Evolutionary conservation across 768 basidiomycete species (phyloP).

Genomic region (Scleroderma bovista): DNA sequence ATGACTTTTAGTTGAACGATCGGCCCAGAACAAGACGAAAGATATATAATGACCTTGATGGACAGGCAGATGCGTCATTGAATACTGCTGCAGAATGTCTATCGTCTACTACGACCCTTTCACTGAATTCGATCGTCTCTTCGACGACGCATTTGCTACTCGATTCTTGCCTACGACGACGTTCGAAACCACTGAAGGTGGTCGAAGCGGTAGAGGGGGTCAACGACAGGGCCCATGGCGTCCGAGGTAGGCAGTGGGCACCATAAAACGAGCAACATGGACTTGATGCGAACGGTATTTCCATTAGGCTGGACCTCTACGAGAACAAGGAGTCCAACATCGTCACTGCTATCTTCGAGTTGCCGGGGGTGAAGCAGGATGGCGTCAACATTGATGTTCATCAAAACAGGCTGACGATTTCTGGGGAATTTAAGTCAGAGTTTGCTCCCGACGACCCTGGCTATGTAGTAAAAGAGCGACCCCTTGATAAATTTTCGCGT

Average conservation of each 20-base stretch:
- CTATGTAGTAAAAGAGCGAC: slow-evolving; percentile 41
- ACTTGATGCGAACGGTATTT: background rate
- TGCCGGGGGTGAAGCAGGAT: slow-evolving; percentile 48
- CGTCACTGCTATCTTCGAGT: slow-evolving; percentile 49
- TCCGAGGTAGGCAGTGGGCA: slow-evolving; percentile 25
- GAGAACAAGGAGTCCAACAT: slow-evolving; percentile 37
- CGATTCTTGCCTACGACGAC: slow-evolving; percentile 4
- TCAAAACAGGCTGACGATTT: slow-evolving; percentile 42
- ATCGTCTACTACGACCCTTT: slow-evolving; percentile 38
- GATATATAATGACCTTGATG: background rate
- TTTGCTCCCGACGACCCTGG: slow-evolving; percentile 29
- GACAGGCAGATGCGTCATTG: background rate
- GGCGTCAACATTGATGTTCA: slow-evolving; percentile 43
- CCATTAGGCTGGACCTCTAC: slow-evolving; percentile 40
- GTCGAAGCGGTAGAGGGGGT: background rate
- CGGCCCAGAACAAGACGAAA: background rate
- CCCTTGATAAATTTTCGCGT: slow-evolving; percentile 41
- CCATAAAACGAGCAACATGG: too few relatives aligned
- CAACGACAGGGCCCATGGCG: slow-evolving; percentile 1
- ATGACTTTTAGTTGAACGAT: too few relatives aligned
- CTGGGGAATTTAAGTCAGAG: slow-evolving; percentile 35
- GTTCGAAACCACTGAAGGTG: background rate
- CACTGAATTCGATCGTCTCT: slow-evolving; percentile 38
- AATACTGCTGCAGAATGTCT: background rate
- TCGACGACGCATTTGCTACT: slow-evolving; percentile 35